Percentiles rank a stretch among this genome's conserved stretches.
Evolutionary conservation across 139 green algal species (phyloP).

Genomic region (Astrephomene gubernaculifera): DNA sequence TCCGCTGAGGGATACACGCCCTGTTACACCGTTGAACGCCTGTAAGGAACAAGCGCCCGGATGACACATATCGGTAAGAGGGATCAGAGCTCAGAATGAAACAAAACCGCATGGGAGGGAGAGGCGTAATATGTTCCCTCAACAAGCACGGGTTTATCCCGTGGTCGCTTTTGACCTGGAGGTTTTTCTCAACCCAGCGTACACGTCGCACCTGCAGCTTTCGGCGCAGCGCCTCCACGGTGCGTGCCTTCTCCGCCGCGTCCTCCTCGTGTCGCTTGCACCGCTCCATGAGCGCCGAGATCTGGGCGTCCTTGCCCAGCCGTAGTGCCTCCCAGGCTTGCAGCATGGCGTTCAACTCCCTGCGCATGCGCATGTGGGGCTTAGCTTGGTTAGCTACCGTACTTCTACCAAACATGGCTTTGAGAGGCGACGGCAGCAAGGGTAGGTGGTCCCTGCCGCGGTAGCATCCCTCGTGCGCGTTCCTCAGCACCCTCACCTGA

Average conservation of each 20-base stretch:
- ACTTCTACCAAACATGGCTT: background rate
- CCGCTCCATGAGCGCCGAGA: slow-evolving; percentile 71
- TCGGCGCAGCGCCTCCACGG: slow-evolving; percentile 64
- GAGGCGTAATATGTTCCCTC: too few species aligned
- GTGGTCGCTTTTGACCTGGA: too few species aligned
- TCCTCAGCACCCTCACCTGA: slow-evolving; percentile 31
- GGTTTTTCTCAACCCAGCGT: too few species aligned
- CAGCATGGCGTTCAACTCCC: slow-evolving; percentile 79
- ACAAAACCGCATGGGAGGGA: too few species aligned
- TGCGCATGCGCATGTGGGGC: slow-evolving; percentile 7
- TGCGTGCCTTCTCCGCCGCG: slow-evolving; percentile 69
- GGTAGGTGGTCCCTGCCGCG: background rate
- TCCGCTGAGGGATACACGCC: background rate
- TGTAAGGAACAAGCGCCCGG: too few species aligned
- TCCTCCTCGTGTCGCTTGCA: slow-evolving; percentile 78
- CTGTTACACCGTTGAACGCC: background rate
- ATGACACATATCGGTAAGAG: too few species aligned
- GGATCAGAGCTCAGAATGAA: too few species aligned
- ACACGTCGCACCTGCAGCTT: slow-evolving; percentile 54
- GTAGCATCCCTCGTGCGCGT: background rate
- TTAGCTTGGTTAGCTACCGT: background rate
- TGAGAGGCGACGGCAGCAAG: background rate
- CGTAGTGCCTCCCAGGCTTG: slow-evolving; percentile 82
- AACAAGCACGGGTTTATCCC: too few species aligned
- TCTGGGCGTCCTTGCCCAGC: slow-evolving; percentile 80